phyloP scores from a whole-genome alignment of 345 rosid species.

The Aquilaria malaccensis region DNA sequence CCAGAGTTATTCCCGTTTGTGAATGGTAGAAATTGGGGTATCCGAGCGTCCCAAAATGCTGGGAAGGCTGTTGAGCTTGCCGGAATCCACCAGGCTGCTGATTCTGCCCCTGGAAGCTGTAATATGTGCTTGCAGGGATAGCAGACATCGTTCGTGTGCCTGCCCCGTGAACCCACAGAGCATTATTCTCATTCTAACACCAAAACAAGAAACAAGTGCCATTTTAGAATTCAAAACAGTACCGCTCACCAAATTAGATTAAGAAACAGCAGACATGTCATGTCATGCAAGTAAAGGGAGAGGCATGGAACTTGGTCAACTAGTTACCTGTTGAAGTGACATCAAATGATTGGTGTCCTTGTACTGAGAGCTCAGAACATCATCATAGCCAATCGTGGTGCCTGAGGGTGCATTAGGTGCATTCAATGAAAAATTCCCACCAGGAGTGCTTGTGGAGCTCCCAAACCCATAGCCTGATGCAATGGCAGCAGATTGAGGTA shows the following conservation, averaged over 20 bases:
- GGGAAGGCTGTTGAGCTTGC: conserved; percentile 88
- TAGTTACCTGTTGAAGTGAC: conserved; percentile 70
- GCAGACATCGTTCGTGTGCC: conserved; percentile 74
- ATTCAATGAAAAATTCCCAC: conserved; percentile 68
- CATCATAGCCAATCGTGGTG: conserved; percentile 63
- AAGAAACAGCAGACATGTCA: background rate
- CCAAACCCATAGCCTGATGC: conserved; percentile 89
- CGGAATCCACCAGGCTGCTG: conserved; percentile 75
- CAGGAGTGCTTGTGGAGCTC: conserved; percentile 57
- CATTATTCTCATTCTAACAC: conserved; percentile 74
- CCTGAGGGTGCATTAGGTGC: conserved; percentile 57
- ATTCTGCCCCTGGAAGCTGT: conserved; percentile 84
- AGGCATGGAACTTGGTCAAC: background rate
- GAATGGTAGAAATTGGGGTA: conserved; percentile 87
- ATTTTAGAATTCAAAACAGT: background rate
- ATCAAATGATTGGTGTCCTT: conserved; percentile 67
- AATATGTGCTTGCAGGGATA: conserved; percentile 67
- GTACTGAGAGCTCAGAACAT: conserved; percentile 72
- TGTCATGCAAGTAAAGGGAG: background rate
- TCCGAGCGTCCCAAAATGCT: conserved; percentile 70
- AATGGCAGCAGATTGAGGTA: conserved; percentile 82
- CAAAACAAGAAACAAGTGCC: conserved; percentile 2
- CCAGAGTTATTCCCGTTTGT: conserved; percentile 65
- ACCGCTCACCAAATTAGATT: background rate
- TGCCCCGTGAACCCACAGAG: conserved; percentile 80